Evolutionary conservation across 371 early-diverging fungal species (phyloP).

Genomic region (Mortierella sp.): DNA sequence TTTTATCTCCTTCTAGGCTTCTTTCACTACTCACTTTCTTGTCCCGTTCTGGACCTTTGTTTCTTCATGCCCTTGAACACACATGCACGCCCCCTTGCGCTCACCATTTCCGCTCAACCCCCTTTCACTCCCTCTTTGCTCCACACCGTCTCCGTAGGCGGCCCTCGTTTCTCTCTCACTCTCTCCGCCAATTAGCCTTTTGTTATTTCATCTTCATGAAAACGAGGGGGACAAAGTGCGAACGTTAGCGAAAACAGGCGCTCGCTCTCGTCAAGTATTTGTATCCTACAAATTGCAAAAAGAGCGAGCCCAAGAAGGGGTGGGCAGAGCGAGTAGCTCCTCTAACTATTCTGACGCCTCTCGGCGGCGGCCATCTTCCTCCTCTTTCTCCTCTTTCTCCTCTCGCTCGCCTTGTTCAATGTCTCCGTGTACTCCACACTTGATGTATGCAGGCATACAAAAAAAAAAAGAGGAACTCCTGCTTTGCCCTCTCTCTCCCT

Average conservation of each 20-base stretch:
- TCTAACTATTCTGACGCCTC: background rate
- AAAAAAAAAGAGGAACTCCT: background rate
- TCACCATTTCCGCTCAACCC: conserved; percentile 2
- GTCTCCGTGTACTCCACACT: background rate
- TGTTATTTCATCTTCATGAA: background rate
- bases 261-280: background rate
- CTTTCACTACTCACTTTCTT: background rate
- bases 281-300: background rate
- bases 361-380: background rate
- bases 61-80: background rate
- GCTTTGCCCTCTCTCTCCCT: background rate
- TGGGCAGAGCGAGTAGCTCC: background rate
- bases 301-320: background rate
- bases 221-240: background rate
- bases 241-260: background rate
- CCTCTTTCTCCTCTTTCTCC: background rate
- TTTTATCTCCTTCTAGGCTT: background rate
- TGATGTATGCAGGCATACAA: background rate
- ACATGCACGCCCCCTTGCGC: background rate
- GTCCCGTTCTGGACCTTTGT: background rate
- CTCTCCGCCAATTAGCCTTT: background rate
- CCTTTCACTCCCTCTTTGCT: background rate
- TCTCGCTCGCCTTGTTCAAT: background rate
- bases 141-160: background rate
- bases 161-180: background rate